Percentiles rank a stretch among this genome's conserved stretches.
Evolutionary conservation across 495 filamentous ascomycete genomes (phyloP).

Genomic region (Friedmanniomyces endolithicus): DNA sequence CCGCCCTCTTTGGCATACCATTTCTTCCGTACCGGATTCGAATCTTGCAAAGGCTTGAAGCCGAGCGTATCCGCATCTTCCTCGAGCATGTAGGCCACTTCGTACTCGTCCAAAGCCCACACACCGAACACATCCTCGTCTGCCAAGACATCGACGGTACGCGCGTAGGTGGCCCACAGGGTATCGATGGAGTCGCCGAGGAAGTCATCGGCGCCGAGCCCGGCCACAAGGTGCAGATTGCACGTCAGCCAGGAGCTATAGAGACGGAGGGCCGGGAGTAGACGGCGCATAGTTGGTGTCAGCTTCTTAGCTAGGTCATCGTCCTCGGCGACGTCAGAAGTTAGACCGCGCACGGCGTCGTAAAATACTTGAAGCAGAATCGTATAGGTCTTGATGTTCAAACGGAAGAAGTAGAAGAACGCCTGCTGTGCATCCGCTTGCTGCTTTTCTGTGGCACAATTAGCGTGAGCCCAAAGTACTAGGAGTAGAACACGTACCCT

Average conservation of each 20-base stretch:
- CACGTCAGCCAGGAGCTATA: conserved; percentile 62
- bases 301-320: conserved; percentile 40
- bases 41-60: conserved; percentile 53
- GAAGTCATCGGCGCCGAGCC: conserved; percentile 36
- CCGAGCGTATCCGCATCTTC: conserved; percentile 66
- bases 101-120: conserved; percentile 31
- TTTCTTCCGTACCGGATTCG: conserved; percentile 36
- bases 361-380: conserved; percentile 62
- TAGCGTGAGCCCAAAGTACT: too few relatives aligned
- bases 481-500: conserved; percentile 39
- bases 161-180: conserved; percentile 15
- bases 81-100: conserved; percentile 56
- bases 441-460: conserved; percentile 9
- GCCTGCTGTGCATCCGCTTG: conserved; percentile 36
- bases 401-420: conserved; percentile 58
- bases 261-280: conserved; percentile 56
- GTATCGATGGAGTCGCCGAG: conserved; percentile 39
- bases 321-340: neutral
- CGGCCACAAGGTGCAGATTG: conserved; percentile 32
- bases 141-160: conserved; percentile 7
- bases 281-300: conserved; percentile 48
- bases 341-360: conserved; percentile 46
- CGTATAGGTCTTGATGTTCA: conserved; percentile 74
- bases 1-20: conserved; percentile 28
- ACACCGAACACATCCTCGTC: conserved; percentile 12